Percentiles rank a stretch among this genome's conserved stretches.
These are phyloP conservation scores for Heliocybe sulcata DNA, from an alignment of 1,284 basidiomycete genomes.

Conservation along the genomic window DNA sequence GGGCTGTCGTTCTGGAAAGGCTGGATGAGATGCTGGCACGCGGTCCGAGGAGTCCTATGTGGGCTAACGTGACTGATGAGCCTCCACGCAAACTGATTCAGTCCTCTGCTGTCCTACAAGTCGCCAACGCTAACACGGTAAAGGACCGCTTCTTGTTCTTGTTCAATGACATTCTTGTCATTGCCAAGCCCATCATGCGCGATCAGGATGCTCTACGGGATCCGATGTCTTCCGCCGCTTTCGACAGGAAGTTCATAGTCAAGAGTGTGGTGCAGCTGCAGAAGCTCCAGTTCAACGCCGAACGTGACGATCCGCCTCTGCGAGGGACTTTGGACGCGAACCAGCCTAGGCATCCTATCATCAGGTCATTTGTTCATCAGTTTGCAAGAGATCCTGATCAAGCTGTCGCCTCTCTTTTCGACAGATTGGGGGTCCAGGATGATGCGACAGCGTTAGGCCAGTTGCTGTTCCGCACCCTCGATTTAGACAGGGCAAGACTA, in stretches of 20 bases:
- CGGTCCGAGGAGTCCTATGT: slow-evolving; percentile 51
- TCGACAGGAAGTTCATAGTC: slow-evolving; percentile 81
- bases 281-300: slow-evolving; percentile 60
- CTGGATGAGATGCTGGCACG: slow-evolving; percentile 62
- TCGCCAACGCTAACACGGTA: slow-evolving; percentile 89
- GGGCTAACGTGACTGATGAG: slow-evolving; percentile 68
- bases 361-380: slow-evolving; percentile 64
- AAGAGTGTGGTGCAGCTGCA: slow-evolving; percentile 82
- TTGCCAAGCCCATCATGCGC: slow-evolving; percentile 67
- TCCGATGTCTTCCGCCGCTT: slow-evolving; percentile 39
- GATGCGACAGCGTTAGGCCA: slow-evolving; percentile 69
- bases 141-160: slow-evolving; percentile 96
- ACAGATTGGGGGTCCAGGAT: slow-evolving; percentile 46
- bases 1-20: slow-evolving; percentile 49
- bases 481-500: slow-evolving; percentile 79
- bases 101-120: slow-evolving; percentile 85
- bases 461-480: slow-evolving; percentile 78
- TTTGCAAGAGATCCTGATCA: slow-evolving; percentile 71
- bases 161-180: slow-evolving; percentile 90
- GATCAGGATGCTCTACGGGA: slow-evolving; percentile 57
- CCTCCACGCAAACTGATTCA: slow-evolving; percentile 83
- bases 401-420: slow-evolving; percentile 61
- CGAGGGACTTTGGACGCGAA: slow-evolving; percentile 24
- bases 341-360: slow-evolving; percentile 45
- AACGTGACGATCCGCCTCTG: slow-evolving; percentile 44